These are phyloP conservation scores for Exophiala bonariae DNA, from an alignment of 2,329 filamentous ascomycete genomes.

Conservation along the genomic window DNA sequence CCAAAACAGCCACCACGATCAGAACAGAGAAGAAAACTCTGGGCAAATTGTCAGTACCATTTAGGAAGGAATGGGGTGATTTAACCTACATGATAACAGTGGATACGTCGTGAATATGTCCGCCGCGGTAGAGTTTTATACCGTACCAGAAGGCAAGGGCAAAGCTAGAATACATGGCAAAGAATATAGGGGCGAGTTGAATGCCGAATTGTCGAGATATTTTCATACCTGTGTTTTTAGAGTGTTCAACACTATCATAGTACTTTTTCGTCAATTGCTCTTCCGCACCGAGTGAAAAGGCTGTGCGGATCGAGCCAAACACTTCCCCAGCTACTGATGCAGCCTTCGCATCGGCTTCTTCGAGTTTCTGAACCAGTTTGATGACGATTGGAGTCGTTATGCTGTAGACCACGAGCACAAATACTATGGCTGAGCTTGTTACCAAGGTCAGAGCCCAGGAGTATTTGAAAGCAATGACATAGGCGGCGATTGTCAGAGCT, in stretches of 20 bases:
- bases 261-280: slow-evolving; percentile 38
- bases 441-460: slow-evolving; percentile 55
- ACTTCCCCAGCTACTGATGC: slow-evolving; percentile 47
- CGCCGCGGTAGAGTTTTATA: slow-evolving; percentile 35
- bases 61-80: neutral
- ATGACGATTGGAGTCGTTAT: slow-evolving; percentile 35
- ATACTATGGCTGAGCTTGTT: slow-evolving; percentile 47
- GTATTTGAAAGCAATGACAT: slow-evolving; percentile 54
- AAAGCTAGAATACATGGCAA: slow-evolving; percentile 38
- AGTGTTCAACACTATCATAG: slow-evolving; percentile 36
- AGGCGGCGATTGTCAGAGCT: slow-evolving; percentile 44
- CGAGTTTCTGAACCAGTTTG: slow-evolving; percentile 28
- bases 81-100: slow-evolving; percentile 38
- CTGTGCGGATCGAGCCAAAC: slow-evolving; percentile 44
- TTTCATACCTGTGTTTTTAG: slow-evolving; percentile 33
- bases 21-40: slow-evolving; percentile 42
- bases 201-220: slow-evolving; percentile 32
- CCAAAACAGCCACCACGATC: slow-evolving; percentile 43
- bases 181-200: slow-evolving; percentile 37
- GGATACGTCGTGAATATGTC: slow-evolving; percentile 36
- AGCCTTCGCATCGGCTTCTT: slow-evolving; percentile 38
- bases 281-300: slow-evolving; percentile 46
- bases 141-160: slow-evolving; percentile 41
- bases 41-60: slow-evolving; percentile 4
- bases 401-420: slow-evolving; percentile 35